Percentiles rank a stretch among this genome's conserved stretches.
Evolutionary conservation across 352 stramenopile species (phyloP).

Genomic region (Thalassiosira mediterranea): DNA sequence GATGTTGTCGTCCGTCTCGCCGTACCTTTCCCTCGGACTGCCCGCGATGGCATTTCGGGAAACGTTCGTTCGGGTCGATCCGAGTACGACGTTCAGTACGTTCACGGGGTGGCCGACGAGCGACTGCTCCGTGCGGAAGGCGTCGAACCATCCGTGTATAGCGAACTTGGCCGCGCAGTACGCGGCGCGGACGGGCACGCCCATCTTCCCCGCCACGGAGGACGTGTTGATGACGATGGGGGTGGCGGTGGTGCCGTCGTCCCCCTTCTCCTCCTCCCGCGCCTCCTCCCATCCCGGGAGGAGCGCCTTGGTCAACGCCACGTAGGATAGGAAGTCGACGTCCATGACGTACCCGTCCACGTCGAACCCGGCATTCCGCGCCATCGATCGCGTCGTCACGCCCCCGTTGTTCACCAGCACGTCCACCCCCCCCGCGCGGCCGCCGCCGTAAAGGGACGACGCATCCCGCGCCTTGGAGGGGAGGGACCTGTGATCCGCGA

Average conservation of each 20-base stretch:
- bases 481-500: conserved; percentile 27
- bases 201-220: conserved; percentile 56
- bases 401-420: conserved; percentile 71
- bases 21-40: conserved; percentile 4
- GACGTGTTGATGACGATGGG: conserved; percentile 33
- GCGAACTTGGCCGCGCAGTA: conserved; percentile 74
- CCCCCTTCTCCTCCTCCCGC: neutral
- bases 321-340: conserved; percentile 65
- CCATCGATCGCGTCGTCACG: conserved; percentile 60
- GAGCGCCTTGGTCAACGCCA: conserved; percentile 61
- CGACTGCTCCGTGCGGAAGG: conserved; percentile 58
- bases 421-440: conserved; percentile 59
- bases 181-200: conserved; percentile 55
- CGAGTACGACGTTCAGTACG: conserved; percentile 24
- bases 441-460: conserved; percentile 45
- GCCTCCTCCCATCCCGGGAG: conserved; percentile 33
- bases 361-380: conserved; percentile 53
- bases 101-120: conserved; percentile 43
- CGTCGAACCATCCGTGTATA: conserved; percentile 74
- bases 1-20: conserved; percentile 19
- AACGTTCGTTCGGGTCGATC: conserved; percentile 22
- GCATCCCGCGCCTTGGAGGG: conserved; percentile 29
- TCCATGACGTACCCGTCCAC: conserved; percentile 63
- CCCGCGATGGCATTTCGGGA: conserved; percentile 13
- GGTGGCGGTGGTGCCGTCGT: neutral